Evolutionary conservation across 148 eudicot genomes (phyloP), one percentile per base, ranked within the genome.

Genomic region (Oxyria digyna): DNA sequence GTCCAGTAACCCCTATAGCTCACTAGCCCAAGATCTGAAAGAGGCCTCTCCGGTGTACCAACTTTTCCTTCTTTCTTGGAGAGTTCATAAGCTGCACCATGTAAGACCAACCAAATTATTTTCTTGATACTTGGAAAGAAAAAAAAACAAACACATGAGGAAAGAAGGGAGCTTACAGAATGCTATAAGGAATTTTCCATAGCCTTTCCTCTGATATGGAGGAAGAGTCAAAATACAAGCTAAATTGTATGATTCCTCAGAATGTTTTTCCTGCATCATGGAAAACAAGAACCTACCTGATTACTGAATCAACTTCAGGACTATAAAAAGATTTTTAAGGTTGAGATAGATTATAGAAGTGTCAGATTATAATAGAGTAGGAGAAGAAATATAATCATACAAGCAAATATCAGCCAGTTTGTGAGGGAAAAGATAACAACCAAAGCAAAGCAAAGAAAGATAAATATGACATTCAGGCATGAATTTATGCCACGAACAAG

Each of bases 1-100:
- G 98, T 93, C 98, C 98, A 93, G 77, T 93, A 89, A 37, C 98
- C 98, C 74, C 98, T 79, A 67, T 90, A 93, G 82, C 98, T 93
- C 82, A 90, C 68, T 35, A 93, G 82, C 71, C 98, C 98, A 67
- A 93, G 82, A 80, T 93, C 98, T 29, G 98, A 93, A 64, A 93
- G 95, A 23, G 98, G 98, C 69, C 98, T 82, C 80, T 93, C 96
- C 33, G 96, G 98, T 57, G 98, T 93, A 45, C 98, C 98, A 72
- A 93, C 98, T 81, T 93, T 93, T 57, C 85, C 79, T 81, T 93
- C 98, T 82, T 93, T 93, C 87, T 93, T 93, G 6, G 98, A 93
- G 62, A 93, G 98, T 63, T 93, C 98, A 80, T 93, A 93, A n/a
- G 98, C 95, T 89, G 81, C 77, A 76, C 27, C 71, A 75, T 21